Base-by-base conservation (phyloP, 495 filamentous ascomycete species). In the Entonaema liquescens region DNA sequence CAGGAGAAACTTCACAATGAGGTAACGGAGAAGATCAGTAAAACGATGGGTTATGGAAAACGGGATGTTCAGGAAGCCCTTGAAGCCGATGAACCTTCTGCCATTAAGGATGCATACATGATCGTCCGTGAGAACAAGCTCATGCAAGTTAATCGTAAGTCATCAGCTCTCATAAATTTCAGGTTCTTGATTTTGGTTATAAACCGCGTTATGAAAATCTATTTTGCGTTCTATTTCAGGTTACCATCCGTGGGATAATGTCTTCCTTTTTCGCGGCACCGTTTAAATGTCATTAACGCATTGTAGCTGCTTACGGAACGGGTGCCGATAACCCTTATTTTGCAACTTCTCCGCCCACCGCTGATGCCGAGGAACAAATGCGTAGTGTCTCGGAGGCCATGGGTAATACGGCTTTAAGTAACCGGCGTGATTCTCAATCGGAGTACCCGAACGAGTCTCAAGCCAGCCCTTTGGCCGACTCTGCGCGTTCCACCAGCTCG, bases 21-120 rank as follows among this genome's bases (percentile, higher is more conserved):
- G 65, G 93, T 98, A 17, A 92, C 97, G 5, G 92, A 93, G 38
- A 98, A 99, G 83, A 88, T 99, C 49, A 93, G 94, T 68, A 93
- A 94, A 82, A 97, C 92, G 23, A 98, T 99, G 95, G 95, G 95
- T 59, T 99, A 99, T 78, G 93, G 89, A 23, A 93, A 92, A 76
- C 91, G 94, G 36, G 95, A 99, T 81, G 95, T 99, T 38, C 91
- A 97, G 77, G 95, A 98, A 75, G 95, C 95, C 35, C 83, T 99
- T 58, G 89, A 90, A 67, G 92, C 92, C 60, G 89, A 97, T 53
- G 95, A 99, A 75, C 95, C 95, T 38, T 97, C 93, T 65, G 94
- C 96, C 13, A 97, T 99, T 82, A 99, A 99, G 78, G 95, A 99
- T 84, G 95, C 95, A 13, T 99, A 98, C 79, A 89, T 97, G 79